These are phyloP conservation scores for Ogataea chonburiensis DNA, from an alignment of 805 yeast species.

Conservation along the genomic window DNA sequence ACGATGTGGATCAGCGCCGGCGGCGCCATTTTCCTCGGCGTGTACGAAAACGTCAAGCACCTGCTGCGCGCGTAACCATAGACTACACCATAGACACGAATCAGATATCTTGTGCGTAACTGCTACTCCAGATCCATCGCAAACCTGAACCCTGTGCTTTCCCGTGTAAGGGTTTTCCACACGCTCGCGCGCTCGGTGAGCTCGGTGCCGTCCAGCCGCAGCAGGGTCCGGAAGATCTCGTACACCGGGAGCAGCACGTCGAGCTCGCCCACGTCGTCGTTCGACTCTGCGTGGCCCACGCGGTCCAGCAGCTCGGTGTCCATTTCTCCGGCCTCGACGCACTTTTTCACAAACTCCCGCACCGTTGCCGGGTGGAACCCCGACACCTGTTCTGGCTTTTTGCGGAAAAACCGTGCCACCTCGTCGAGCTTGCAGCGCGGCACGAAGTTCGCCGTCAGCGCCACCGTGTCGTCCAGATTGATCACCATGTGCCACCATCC, in stretches of 20 bases:
- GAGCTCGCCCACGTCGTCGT: conserved; percentile 68
- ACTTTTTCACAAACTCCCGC: conserved; percentile 33
- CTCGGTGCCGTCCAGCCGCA: conserved; percentile 5
- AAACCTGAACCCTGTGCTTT: conserved; percentile 33
- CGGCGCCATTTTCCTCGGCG: conserved; percentile 95
- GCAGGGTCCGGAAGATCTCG: conserved; percentile 55
- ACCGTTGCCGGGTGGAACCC: conserved; percentile 70
- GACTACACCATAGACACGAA: conserved; percentile 1
- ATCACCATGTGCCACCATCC: conserved; percentile 98
- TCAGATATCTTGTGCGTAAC: too few relatives aligned
- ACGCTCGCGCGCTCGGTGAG: neutral
- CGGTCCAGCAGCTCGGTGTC: conserved; percentile 18
- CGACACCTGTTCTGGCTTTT: conserved; percentile 68
- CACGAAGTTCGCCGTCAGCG: conserved; percentile 86
- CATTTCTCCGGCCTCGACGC: conserved; percentile 34
- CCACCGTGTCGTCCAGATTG: conserved; percentile 79
- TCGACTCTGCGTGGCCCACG: conserved; percentile 29
- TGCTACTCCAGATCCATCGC: conserved; percentile 9
- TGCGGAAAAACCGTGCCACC: conserved; percentile 65
- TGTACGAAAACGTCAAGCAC: conserved; percentile 68
- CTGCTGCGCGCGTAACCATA: too few relatives aligned
- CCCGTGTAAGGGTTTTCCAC: conserved; percentile 22
- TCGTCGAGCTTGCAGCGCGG: conserved; percentile 60
- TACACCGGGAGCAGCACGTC: conserved; percentile 51
- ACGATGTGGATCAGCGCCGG: conserved; percentile 98